Evolutionary conservation across 2,329 filamentous ascomycete species (phyloP), one percentile per base, ranked within the genome.

Genomic region (Penicillium aurantiogriseum): DNA sequence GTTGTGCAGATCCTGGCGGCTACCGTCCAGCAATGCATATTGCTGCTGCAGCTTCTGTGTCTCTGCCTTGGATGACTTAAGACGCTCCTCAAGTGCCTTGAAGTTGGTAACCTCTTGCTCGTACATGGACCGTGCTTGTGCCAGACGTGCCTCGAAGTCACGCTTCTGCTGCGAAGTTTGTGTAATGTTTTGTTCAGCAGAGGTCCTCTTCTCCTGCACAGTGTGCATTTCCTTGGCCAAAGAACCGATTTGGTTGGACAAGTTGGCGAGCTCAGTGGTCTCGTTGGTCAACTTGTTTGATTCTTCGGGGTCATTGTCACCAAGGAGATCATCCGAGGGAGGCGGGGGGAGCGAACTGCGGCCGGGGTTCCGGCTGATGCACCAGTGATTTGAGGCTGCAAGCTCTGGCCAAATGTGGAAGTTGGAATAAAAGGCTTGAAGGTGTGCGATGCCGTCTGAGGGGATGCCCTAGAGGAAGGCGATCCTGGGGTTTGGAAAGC

Each of bases 351-450:
- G 31, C 67, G 70, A 44, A 62, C 53, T 17, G 75, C 71, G 21
- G 63, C 61, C 15, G 71, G 68, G 8, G 59, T 63, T 29, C 67
- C 68, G 33, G 67, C 66, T 5, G 81, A 84, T 33, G 79, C 85
- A 23, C 91, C 92, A 9, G 92, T 96, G 27, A 83, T 82, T 64
- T 95, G 90, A 2, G 87, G 82, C 25, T 89, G 87, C 59, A 97
- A 79, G 31, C 87, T 88, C 67, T 92, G 89, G 7, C 94, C 94
- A 75, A 97, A 99, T 0, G 90, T 89, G 1, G 94, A 97, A 0
- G 91, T 92, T 0, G 94, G 94, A 44, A 94, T 79, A 75, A 99
- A 99, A 1, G 92, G 91, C 76, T 92, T 96, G 78, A 97, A 96
- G 1, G 82, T 83, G 19, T 79, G 79, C 15, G 77, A 73, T 68